phyloP scores from a whole-genome alignment of 2,329 filamentous ascomycete species.

The Dothiorella sarmentorum region DNA sequence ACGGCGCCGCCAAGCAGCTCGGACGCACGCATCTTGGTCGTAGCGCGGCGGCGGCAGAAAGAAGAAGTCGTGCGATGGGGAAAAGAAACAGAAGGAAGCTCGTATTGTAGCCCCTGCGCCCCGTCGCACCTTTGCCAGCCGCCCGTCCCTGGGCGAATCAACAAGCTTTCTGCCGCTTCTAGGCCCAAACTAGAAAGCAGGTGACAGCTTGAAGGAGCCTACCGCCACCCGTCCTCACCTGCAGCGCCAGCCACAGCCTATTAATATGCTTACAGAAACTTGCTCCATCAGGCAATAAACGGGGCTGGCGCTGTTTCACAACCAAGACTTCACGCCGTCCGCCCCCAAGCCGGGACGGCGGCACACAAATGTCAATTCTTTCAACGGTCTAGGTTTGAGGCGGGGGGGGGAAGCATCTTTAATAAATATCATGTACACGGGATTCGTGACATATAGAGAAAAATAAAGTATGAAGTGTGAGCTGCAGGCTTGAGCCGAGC shows the following conservation, averaged over 20 bases:
- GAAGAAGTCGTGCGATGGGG: too few relatives aligned
- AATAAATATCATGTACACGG: not conserved
- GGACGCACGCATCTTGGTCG: not conserved
- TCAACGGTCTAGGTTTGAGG: not conserved
- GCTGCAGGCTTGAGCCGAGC: not conserved
- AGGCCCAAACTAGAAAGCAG: not conserved
- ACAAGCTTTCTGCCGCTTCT: not conserved
- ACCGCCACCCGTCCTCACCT: not conserved
- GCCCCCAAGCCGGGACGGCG: not conserved
- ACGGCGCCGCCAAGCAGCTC: not conserved
- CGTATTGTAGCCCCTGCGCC: conserved; percentile 14
- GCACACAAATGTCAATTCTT: not conserved
- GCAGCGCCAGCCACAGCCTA: conserved; percentile 1
- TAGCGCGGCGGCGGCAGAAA: not conserved
- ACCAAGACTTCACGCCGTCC: not conserved
- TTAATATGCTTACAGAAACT: not conserved
- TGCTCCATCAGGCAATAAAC: not conserved
- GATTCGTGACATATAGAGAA: conserved; percentile 9
- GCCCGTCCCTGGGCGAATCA: conserved; percentile 2
- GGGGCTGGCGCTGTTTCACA: conserved; percentile 4
- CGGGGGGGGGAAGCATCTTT: not conserved
- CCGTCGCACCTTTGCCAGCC: not conserved
- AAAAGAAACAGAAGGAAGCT: not conserved
- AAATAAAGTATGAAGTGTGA: not conserved
- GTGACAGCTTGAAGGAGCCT: not conserved